Percentiles rank a stretch among this genome's conserved stretches.
Evolutionary conservation across 2,329 filamentous ascomycete species (phyloP).

Genomic region (Colletotrichum siamense): DNA sequence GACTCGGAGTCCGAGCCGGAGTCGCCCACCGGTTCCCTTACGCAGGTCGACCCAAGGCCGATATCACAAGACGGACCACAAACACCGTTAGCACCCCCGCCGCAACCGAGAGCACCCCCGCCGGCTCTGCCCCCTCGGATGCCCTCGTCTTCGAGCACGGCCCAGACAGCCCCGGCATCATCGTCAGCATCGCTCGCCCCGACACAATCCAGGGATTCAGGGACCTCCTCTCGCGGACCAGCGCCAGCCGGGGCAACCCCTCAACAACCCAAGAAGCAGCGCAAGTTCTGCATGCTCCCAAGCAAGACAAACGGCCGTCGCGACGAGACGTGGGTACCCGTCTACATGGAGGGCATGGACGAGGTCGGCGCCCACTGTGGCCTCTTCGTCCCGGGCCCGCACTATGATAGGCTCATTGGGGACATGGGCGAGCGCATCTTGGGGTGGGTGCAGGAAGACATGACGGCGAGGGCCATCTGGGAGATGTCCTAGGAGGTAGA

Average conservation of each 20-base stretch:
- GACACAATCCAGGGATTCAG: conserved; percentile 24
- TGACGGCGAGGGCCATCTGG: conserved; percentile 46
- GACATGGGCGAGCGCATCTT: conserved; percentile 73
- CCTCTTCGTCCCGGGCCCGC: conserved; percentile 75
- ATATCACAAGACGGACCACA: not conserved
- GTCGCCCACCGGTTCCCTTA: not conserved
- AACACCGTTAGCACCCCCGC: not conserved
- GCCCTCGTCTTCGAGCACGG: conserved; percentile 6
- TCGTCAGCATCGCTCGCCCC: conserved; percentile 13
- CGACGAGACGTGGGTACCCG: conserved; percentile 77
- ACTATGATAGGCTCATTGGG: conserved; percentile 79
- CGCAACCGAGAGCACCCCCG: not conserved
- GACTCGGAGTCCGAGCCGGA: not conserved
- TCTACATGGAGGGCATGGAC: conserved; percentile 84
- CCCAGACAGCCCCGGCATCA: not conserved
- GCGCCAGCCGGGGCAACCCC: conserved; percentile 6
- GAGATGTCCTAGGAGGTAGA: conserved; percentile 27
- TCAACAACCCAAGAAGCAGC: conserved; percentile 56
- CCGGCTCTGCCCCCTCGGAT: not conserved
- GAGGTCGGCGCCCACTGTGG: conserved; percentile 87
- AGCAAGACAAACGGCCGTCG: conserved; percentile 55
- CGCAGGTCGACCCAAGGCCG: not conserved
- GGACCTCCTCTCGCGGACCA: conserved; percentile 9
- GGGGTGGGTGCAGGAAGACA: conserved; percentile 72
- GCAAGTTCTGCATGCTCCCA: conserved; percentile 82